Evolutionary conservation across 2,329 filamentous ascomycete genomes (phyloP).

Genomic region (Fusarium multiceps): DNA sequence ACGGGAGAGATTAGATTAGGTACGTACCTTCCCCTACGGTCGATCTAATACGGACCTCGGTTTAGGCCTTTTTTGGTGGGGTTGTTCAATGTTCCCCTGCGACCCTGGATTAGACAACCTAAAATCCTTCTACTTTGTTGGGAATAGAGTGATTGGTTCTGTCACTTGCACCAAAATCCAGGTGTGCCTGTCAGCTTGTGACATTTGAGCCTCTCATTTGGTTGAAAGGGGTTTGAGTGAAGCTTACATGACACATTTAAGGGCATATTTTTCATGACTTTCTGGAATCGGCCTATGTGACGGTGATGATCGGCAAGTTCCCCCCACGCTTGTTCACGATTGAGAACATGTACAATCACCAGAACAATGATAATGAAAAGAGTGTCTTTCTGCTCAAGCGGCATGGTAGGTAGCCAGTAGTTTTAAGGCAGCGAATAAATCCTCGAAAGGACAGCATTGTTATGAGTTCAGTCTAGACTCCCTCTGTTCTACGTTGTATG

Average conservation of each 20-base stretch:
- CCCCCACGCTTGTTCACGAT: not conserved
- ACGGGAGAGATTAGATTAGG: slow-evolving; percentile 23
- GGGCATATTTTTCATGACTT: not conserved
- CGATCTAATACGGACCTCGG: slow-evolving; percentile 19
- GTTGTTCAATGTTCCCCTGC: not conserved
- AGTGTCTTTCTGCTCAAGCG: not conserved
- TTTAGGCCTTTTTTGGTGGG: slow-evolving; percentile 12
- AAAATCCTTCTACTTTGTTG: slow-evolving; percentile 9
- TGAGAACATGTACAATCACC: not conserved
- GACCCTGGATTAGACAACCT: slow-evolving; percentile 1
- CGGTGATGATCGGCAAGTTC: not conserved
- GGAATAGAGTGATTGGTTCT: slow-evolving; percentile 2
- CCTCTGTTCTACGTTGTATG: not conserved
- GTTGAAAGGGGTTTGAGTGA: not conserved
- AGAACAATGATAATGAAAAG: not conserved
- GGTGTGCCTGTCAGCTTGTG: slow-evolving; percentile 16
- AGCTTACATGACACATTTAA: not conserved
- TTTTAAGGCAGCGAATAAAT: no score
- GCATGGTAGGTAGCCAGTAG: no score
- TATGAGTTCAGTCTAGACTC: not conserved
- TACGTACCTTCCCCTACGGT: slow-evolving; percentile 12
- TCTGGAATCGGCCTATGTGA: not conserved
- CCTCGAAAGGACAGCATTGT: not conserved
- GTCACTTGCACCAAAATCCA: slow-evolving; percentile 2
- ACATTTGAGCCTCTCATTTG: not conserved